phyloP scores from a whole-genome alignment of 306 rosid genomes.

The Pyrus pyrifolia region DNA sequence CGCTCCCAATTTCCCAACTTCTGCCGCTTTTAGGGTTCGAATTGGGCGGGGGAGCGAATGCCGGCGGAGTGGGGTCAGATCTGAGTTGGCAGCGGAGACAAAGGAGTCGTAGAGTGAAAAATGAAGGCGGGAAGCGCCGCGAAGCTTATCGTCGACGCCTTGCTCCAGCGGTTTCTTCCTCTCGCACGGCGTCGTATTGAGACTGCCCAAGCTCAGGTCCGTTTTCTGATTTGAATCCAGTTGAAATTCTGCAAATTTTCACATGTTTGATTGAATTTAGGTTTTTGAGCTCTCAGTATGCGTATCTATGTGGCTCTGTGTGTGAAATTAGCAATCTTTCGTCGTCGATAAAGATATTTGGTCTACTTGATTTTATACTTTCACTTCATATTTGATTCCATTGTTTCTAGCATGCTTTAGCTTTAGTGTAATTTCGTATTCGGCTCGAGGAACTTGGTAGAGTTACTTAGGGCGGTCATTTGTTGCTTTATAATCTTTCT shows the following conservation, averaged over 20 bases:
- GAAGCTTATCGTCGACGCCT: slow-evolving; percentile 92
- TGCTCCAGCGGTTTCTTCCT: slow-evolving; percentile 97
- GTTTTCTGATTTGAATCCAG: not conserved
- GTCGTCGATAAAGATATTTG: not conserved
- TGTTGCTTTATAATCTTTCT: not conserved
- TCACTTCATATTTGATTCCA: not conserved
- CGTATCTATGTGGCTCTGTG: not conserved
- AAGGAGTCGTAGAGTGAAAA: slow-evolving; percentile 1
- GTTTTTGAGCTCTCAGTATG: not conserved
- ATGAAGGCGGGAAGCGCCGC: slow-evolving; percentile 99
- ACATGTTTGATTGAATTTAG: not conserved
- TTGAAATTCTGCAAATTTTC: not conserved
- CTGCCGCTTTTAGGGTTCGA: slow-evolving; percentile 9
- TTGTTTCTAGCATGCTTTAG: not conserved
- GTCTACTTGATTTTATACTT: not conserved
- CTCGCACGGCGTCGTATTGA: slow-evolving; percentile 98
- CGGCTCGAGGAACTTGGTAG: not conserved
- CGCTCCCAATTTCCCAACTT: not conserved
- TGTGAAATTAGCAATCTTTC: not conserved
- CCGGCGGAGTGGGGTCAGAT: slow-evolving; percentile 1
- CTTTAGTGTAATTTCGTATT: not conserved
- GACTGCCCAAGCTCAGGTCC: slow-evolving; percentile 97
- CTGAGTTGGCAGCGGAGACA: not conserved
- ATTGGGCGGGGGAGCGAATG: slow-evolving; percentile 10
- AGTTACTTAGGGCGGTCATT: not conserved